Conservation (phyloP, 1,139 yeast genomes). For the Hemisphaericaspora xylofermentans region DNA sequence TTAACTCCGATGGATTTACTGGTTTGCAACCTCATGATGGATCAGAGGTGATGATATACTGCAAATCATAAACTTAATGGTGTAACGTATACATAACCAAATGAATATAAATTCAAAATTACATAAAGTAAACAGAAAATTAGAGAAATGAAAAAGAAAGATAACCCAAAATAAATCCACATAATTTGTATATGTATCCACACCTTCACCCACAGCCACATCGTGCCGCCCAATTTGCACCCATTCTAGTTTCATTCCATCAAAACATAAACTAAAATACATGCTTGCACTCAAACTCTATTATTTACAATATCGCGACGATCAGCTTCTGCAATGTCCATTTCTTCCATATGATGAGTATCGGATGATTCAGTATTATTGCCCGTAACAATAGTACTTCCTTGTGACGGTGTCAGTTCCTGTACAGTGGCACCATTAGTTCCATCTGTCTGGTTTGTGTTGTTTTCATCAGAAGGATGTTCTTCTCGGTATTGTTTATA, state of each 20-base stretch:
- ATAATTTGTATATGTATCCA: too few species aligned
- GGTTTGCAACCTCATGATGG: too few species aligned
- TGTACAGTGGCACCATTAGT: neutral
- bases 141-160: too few species aligned
- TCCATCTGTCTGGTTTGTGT: neutral
- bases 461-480: constrained; percentile 5
- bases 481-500: constrained; percentile 25
- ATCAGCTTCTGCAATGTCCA: constrained; percentile 8
- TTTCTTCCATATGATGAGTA: constrained; percentile 2
- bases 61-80: too few species aligned
- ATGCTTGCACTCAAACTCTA: too few species aligned
- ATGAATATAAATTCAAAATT: too few species aligned
- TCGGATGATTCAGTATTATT: neutral
- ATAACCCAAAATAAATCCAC: too few species aligned
- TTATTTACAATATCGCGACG: constrained; percentile 27
- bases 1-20: too few species aligned
- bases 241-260: neutral
- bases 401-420: constrained; percentile 1
- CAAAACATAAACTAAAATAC: constrained; percentile 3
- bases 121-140: too few species aligned
- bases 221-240: neutral
- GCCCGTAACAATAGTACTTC: neutral
- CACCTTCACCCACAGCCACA: too few species aligned
- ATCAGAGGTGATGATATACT: too few species aligned
- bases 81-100: too few species aligned